Evolutionary conservation across 148 eudicot species (phyloP).

Genomic region (Chenopodium formosanum): DNA sequence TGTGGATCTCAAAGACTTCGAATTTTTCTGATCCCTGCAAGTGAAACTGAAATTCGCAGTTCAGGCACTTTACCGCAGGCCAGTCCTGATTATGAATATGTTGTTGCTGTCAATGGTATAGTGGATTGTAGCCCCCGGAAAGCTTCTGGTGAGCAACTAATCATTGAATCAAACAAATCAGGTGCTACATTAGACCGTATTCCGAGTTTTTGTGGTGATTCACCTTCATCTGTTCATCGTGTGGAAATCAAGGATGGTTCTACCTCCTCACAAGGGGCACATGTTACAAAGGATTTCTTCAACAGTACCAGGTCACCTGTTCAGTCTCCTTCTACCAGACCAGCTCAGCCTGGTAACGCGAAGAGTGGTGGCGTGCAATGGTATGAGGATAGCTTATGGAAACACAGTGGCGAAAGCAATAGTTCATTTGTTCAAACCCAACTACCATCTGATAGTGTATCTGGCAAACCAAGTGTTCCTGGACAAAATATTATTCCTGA

Average conservation of each 20-base stretch:
- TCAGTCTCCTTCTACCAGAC: conserved; percentile 44
- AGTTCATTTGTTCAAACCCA: conserved; percentile 39
- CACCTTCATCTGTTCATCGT: conserved; percentile 43
- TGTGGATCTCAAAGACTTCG: conserved; percentile 76
- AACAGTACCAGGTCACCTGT: conserved; percentile 27
- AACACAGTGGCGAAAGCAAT: conserved; percentile 45
- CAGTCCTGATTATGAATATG: conserved; percentile 77
- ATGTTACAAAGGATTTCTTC: conserved; percentile 35
- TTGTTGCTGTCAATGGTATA: conserved; percentile 85
- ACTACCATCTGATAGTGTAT: conserved; percentile 34
- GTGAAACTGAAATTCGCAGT: conserved; percentile 50
- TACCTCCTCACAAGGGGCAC: conserved; percentile 27
- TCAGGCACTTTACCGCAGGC: conserved; percentile 42
- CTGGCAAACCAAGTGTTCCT: conserved; percentile 28
- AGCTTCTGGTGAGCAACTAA: conserved; percentile 43
- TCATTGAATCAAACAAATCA: conserved; percentile 30
- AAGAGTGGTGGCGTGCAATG: conserved; percentile 30
- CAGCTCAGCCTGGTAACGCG: conserved; percentile 37
- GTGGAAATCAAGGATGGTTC: conserved; percentile 30
- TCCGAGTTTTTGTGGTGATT: conserved; percentile 45
- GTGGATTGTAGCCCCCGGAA: conserved; percentile 42
- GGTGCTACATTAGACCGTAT: conserved; percentile 34
- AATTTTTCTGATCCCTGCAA: conserved; percentile 71
- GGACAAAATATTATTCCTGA: conserved; percentile 27
- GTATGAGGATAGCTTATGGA: conserved; percentile 36